Evolutionary conservation across 2,329 filamentous ascomycete species (phyloP).

Genomic region (Juglanconis oblonga): DNA sequence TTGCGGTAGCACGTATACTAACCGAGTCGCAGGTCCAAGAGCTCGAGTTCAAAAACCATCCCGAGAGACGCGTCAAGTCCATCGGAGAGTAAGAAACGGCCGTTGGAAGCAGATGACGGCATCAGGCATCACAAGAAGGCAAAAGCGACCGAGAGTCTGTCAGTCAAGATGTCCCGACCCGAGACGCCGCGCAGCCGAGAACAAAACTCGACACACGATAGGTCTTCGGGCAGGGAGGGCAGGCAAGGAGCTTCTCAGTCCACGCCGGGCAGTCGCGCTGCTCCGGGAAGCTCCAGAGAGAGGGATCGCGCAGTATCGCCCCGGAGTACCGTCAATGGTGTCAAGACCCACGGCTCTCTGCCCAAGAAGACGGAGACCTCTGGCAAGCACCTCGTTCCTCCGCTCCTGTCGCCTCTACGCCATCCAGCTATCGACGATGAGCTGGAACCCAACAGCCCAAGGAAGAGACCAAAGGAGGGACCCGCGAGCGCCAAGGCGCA

Average conservation of each 20-base stretch:
- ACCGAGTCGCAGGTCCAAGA: slow-evolving; percentile 23
- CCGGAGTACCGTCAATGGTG: slow-evolving; percentile 35
- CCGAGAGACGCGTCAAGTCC: slow-evolving; percentile 25
- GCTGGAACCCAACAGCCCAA: slow-evolving; percentile 25
- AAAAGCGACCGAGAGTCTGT: slow-evolving; percentile 27
- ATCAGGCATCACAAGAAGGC: slow-evolving; percentile 44
- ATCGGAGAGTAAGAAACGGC: slow-evolving; percentile 46
- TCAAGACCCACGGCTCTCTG: slow-evolving; percentile 31
- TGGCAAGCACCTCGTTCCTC: slow-evolving; percentile 43
- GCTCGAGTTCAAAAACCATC: slow-evolving; percentile 29
- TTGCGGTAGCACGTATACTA: slow-evolving; percentile 18
- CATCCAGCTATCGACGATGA: slow-evolving; percentile 40
- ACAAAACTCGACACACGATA: neutral
- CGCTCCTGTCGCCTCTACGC: slow-evolving; percentile 50
- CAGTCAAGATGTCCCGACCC: slow-evolving; percentile 12
- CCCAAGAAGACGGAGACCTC: slow-evolving; percentile 37
- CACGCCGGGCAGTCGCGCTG: slow-evolving; percentile 6
- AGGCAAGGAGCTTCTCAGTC: slow-evolving; percentile 7
- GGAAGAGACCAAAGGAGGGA: slow-evolving; percentile 33
- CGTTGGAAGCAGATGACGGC: slow-evolving; percentile 42
- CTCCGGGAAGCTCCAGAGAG: slow-evolving; percentile 11
- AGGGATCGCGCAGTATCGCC: slow-evolving; percentile 13
- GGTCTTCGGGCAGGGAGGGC: slow-evolving; percentile 11
- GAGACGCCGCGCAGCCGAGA: slow-evolving; percentile 13
- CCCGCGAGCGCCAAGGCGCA: slow-evolving; percentile 24